Conservation (phyloP, 495 filamentous ascomycete genomes). For the Jackrogersella minutella region DNA sequence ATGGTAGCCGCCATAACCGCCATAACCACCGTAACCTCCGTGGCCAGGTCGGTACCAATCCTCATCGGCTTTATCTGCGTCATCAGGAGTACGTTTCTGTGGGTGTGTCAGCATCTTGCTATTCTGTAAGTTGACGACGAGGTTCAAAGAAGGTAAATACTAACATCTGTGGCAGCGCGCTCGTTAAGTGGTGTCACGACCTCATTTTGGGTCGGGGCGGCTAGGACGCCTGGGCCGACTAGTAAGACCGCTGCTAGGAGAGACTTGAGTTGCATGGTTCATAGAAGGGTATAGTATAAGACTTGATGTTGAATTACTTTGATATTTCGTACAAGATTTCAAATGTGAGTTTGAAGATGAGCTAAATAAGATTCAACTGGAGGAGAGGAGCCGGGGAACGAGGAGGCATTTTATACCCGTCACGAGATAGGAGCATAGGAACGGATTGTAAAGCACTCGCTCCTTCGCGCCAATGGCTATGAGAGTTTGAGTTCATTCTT, state of each 20-base stretch:
- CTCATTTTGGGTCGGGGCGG: slow-evolving; percentile 21
- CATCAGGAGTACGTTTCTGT: too few species aligned
- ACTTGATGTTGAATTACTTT: not conserved
- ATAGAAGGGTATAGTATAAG: not conserved
- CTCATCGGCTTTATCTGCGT: not conserved
- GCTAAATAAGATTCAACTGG: too few species aligned
- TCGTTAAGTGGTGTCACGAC: not conserved
- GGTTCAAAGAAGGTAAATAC: too few species aligned
- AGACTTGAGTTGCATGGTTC: slow-evolving; percentile 39
- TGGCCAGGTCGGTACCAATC: not conserved
- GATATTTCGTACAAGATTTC: too few species aligned
- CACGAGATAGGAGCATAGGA: not conserved
- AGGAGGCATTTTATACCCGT: not conserved
- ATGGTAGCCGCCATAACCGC: not conserved
- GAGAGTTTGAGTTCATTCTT: slow-evolving; percentile 30
- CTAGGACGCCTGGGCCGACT: slow-evolving; percentile 31
- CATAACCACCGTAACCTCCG: not conserved
- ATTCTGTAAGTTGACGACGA: too few species aligned
- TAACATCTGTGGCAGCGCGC: slow-evolving; percentile 7
- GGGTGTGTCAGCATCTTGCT: too few species aligned
- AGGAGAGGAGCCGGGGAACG: too few species aligned
- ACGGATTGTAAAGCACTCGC: not conserved
- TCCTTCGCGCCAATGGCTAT: not conserved
- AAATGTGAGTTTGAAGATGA: too few species aligned
- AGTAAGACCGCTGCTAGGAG: slow-evolving; percentile 40